Evolutionary conservation across 192 early-diverging fungal genomes (phyloP), one percentile per base, ranked within the genome.

Genomic region (Pecoramyces ruminantium): DNA sequence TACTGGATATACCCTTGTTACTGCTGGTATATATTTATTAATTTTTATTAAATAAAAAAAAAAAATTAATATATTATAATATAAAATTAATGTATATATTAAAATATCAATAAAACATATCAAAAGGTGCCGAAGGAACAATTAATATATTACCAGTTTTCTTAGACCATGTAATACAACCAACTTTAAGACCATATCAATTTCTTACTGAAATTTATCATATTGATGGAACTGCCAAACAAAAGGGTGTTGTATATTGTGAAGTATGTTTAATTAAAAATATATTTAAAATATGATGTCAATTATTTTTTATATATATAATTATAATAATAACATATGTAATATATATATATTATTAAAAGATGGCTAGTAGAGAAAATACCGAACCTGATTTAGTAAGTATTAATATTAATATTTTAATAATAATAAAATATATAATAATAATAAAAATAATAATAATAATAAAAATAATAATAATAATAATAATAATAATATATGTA

Each of bases 111-210:
- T 17, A 81, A 83, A 0, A 87, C 11, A 34, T 34, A 34, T 4
- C 88, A 4, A 87, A 89, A 30, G 93, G 93, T 77, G 83, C 87
- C 18, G 89, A 92, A 79, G 94, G 92, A 0, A 86, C 94, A 83
- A 81, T 90, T 4, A 91, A 94, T 77, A 85, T 95, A 25, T 82
- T 96, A 38, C 93, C 94, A 17, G 90, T 91, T 1, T 93, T 93
- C 79, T 82, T 95, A 81, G 95, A 95, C 82, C 95, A 96, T 82
- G 87, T 96, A 21, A 82, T 95, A 51, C 84, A 89, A 80, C 94
- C 94, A 14, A 87, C 91, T n/a, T 85, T 96, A 78, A 80, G 87
- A 30, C 90, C 92, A 38, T 87, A 87, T 67, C 51, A 67, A 67
- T 67, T 67, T n/a, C 25, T 67, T n/a, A 67, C 51, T 8, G 92